Percentiles rank a stretch among this genome's conserved stretches.
These are phyloP conservation scores for Boeremia exigua DNA, from an alignment of 2,329 filamentous ascomycete genomes.

Conservation along the genomic window DNA sequence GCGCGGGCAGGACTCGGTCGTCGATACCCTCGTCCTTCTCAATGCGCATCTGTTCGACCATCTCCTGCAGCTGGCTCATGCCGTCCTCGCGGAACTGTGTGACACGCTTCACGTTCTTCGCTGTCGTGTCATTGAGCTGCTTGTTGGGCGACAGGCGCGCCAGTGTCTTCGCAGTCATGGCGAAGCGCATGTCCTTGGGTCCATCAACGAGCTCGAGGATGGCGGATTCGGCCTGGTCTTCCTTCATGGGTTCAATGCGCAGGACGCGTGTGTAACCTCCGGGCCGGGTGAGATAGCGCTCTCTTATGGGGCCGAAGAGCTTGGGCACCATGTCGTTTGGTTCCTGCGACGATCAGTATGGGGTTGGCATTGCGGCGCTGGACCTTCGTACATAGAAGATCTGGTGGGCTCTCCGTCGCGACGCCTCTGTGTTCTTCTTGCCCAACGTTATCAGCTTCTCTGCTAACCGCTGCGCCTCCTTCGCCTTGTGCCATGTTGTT, in stretches of 20 bases:
- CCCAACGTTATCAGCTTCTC: conserved; percentile 94
- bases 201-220: conserved; percentile 96
- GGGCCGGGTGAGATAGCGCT: conserved; percentile 78
- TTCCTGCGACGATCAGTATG: conserved; percentile 57
- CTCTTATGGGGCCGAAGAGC: conserved; percentile 81
- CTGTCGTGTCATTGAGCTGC: conserved; percentile 72
- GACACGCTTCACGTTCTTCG: conserved; percentile 81
- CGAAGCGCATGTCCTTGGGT: conserved; percentile 90
- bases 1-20: conserved; percentile 33
- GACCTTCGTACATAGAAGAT: conserved; percentile 81
- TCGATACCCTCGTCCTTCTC: conserved; percentile 34
- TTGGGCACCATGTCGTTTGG: conserved; percentile 77
- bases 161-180: conserved; percentile 86
- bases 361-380: conserved; percentile 8
- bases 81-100: conserved; percentile 75
- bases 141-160: conserved; percentile 65
- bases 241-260: conserved; percentile 85
- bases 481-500: conserved; percentile 95
- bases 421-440: conserved; percentile 89
- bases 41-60: conserved; percentile 54
- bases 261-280: conserved; percentile 96
- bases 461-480: conserved; percentile 91
- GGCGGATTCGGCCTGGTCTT: conserved; percentile 86
- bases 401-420: conserved; percentile 73
- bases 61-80: conserved; percentile 68